Percentiles rank a stretch among this genome's conserved stretches.
These are phyloP conservation scores for Pythium phragmitis DNA, from an alignment of 352 stramenopile genomes.

Conservation along the genomic window DNA sequence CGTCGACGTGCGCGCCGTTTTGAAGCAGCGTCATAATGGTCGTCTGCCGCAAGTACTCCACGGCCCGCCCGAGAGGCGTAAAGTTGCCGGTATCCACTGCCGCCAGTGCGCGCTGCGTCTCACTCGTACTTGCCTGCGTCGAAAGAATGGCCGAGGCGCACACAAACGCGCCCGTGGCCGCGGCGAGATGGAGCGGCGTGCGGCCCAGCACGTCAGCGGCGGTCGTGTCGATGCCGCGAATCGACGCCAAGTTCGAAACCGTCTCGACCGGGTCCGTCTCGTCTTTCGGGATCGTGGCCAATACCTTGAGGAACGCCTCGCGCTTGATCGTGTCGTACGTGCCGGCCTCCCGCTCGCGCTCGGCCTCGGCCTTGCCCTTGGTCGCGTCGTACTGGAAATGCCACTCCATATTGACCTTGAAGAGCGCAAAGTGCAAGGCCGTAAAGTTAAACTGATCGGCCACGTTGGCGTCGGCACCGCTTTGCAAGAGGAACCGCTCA, in stretches of 20 bases:
- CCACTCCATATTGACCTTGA: constrained; percentile 74
- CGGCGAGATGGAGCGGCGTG: constrained; percentile 61
- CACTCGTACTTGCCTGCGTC: constrained; percentile 18
- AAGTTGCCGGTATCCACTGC: constrained; percentile 44
- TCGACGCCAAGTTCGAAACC: constrained; percentile 62
- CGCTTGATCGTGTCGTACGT: constrained; percentile 52
- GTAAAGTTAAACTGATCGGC: constrained; percentile 61
- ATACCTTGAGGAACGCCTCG: constrained; percentile 39
- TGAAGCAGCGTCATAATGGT: constrained; percentile 79
- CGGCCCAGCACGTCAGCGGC: constrained; percentile 49
- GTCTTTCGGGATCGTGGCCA: constrained; percentile 38
- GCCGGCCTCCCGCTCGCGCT: constrained; percentile 35
- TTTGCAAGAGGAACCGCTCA: constrained; percentile 65
- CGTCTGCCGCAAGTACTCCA: constrained; percentile 60
- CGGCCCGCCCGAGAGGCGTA: constrained; percentile 55
- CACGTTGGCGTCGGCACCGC: constrained; percentile 47
- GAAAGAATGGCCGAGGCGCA: constrained; percentile 65
- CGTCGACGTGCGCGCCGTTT: constrained; percentile 53
- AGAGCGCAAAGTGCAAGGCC: constrained; percentile 62
- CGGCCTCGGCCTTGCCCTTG: constrained; percentile 26
- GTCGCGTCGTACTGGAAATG: constrained; percentile 45
- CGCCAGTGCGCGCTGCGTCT: constrained; percentile 36
- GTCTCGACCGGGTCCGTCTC: constrained; percentile 77
- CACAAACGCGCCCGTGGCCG: constrained; percentile 74
- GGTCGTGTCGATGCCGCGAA: constrained; percentile 41